Evolutionary conservation across 2,329 filamentous ascomycete species (phyloP).

Genomic region (Fonsecaea pugnacius): DNA sequence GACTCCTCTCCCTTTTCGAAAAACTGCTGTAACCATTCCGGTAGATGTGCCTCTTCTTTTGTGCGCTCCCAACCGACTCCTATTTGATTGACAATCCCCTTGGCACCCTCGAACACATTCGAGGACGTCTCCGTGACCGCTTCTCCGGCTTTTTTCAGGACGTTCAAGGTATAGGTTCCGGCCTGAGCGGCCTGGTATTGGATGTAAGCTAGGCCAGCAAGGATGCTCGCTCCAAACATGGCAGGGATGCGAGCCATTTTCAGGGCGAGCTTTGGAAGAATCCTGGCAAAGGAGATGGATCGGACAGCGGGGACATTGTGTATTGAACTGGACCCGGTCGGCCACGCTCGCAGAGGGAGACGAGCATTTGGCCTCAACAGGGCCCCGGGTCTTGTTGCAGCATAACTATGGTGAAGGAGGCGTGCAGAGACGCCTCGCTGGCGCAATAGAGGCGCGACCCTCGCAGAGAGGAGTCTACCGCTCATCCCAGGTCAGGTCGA

Average conservation of each 20-base stretch:
- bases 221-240: constrained; percentile 84
- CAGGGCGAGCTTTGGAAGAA: constrained; percentile 82
- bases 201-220: constrained; percentile 86
- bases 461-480: constrained; percentile 75
- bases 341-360: constrained; percentile 69
- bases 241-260: constrained; percentile 89
- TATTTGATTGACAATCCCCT: constrained; percentile 77
- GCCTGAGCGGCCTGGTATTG: constrained; percentile 93
- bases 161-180: constrained; percentile 74
- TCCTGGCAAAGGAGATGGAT: constrained; percentile 68
- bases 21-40: constrained; percentile 80
- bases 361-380: constrained; percentile 69
- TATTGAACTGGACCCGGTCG: constrained; percentile 75
- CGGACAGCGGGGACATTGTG: constrained; percentile 74
- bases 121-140: constrained; percentile 59
- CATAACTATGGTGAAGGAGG: constrained; percentile 65
- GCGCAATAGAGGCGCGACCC: constrained; percentile 69
- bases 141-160: constrained; percentile 75
- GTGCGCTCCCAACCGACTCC: constrained; percentile 80
- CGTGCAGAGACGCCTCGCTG: constrained; percentile 51
- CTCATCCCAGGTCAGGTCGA: constrained; percentile 57
- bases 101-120: constrained; percentile 71
- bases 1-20: constrained; percentile 59
- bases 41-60: constrained; percentile 73
- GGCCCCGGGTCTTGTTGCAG: constrained; percentile 66